Evolutionary conservation across 2,329 filamentous ascomycete genomes (phyloP).

Genomic region (Penicillium vulpinum): DNA sequence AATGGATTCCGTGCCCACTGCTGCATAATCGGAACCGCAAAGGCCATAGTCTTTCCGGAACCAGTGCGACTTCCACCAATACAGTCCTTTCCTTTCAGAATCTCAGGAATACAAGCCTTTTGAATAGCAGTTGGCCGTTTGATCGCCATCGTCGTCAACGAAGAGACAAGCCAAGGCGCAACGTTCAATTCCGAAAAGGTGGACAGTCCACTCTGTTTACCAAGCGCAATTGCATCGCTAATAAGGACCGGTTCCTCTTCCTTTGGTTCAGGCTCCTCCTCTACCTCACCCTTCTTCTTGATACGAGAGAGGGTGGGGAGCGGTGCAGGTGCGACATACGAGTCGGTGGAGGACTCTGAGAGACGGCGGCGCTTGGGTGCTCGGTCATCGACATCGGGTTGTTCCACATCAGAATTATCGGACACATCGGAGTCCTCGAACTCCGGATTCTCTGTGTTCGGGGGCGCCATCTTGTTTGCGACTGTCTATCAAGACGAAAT

Average conservation of each 20-base stretch:
- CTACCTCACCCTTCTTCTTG: conserved; percentile 38
- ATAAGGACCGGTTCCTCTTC: conserved; percentile 42
- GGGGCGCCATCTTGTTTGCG: conserved; percentile 32
- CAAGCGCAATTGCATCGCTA: conserved; percentile 42
- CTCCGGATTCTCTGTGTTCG: conserved; percentile 21
- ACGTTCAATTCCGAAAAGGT: conserved; percentile 74
- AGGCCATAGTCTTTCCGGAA: conserved; percentile 96
- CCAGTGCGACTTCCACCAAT: conserved; percentile 94
- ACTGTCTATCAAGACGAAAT: conserved; percentile 24
- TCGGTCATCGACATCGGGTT: conserved; percentile 28
- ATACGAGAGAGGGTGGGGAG: conserved; percentile 44
- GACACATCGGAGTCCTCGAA: conserved; percentile 28
- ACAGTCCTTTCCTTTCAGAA: conserved; percentile 85
- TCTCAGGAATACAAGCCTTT: conserved; percentile 87
- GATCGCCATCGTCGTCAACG: conserved; percentile 76
- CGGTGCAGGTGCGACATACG: conserved; percentile 35
- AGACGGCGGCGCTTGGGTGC: conserved; percentile 43
- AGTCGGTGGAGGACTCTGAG: conserved; percentile 39
- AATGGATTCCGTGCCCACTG: conserved; percentile 90
- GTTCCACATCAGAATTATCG: conserved; percentile 20
- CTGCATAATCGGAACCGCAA: conserved; percentile 90
- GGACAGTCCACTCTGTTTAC: conserved; percentile 46
- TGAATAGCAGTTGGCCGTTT: conserved; percentile 89
- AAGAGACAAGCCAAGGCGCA: conserved; percentile 83
- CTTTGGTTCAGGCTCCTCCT: conserved; percentile 18